Evolutionary conservation across 1,284 basidiomycete genomes (phyloP), one percentile per base, ranked within the genome.

Genomic region (Pseudozyma pruni): DNA sequence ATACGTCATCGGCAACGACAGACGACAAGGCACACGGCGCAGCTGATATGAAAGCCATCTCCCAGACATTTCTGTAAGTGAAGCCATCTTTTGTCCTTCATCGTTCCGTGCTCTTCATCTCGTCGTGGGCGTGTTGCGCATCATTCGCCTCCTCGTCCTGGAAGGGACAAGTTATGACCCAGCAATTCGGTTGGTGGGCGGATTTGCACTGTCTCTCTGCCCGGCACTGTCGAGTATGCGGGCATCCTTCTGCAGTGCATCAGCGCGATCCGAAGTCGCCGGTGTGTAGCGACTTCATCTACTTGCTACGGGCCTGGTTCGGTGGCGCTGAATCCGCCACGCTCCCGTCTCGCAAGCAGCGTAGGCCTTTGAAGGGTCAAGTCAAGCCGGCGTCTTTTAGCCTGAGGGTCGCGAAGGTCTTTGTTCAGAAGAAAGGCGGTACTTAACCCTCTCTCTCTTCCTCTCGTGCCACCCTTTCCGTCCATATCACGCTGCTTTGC

Each of bases 21-120:
- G 33, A n/a, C n/a, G 16, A 35, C 27, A 29, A 50, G 31, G 27
- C 4, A 41, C 17, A n/a, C n/a, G n/a, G n/a, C 42, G 31, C 33
- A 16, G 51, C 56, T 58, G 62, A 54, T 33, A 66, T 66, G 62
- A 46, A 66, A 66, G 51, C 58, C 7, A 66, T 66, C 41, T 54
- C 55, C 38, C 58, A 51, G 33, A 39, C 49, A 17, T 50, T 34
- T 13, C 39, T 25, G 62, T 59, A 59, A 66, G 55, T 66, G 9
- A 20, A 17, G 3, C 10, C 32, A 14, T 27, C 56, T 29, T 40
- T 47, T 32, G 29, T 48, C 49, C 29, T 54, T 54, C 54, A 52
- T 45, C 19, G 2, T n/a, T 6, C 19, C n/a, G 16, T 39, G 22
- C 19, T 27, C 39, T 39, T 22, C 38, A 17, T 44, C 47, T 40